These are phyloP conservation scores for Litchi chinensis DNA, from an alignment of 345 rosid species.

Conservation along the genomic window DNA sequence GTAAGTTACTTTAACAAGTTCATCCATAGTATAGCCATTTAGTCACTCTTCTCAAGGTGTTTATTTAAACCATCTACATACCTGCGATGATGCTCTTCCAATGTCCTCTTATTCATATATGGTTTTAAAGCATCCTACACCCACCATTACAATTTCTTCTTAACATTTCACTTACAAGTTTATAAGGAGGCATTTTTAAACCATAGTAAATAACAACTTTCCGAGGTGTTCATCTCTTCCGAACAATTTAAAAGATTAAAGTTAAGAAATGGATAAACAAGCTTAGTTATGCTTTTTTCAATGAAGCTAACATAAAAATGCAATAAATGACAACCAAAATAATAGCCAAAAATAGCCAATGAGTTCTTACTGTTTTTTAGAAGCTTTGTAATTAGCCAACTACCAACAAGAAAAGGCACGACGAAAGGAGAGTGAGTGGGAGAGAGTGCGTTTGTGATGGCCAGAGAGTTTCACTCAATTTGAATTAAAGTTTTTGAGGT, in stretches of 20 bases:
- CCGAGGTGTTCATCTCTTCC: slow-evolving; percentile 32
- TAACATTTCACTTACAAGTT: slow-evolving; percentile 54
- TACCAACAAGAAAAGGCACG: too few species aligned
- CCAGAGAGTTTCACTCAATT: too few species aligned
- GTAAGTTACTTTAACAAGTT: slow-evolving; percentile 77
- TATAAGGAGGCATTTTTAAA: slow-evolving; percentile 81
- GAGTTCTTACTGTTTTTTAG: too few species aligned
- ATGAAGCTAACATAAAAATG: background rate
- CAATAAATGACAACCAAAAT: too few species aligned
- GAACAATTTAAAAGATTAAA: slow-evolving; percentile 2
- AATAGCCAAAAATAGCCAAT: too few species aligned
- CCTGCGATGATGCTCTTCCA: slow-evolving; percentile 72
- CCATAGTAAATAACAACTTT: slow-evolving; percentile 67
- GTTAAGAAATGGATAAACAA: background rate
- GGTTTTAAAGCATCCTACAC: slow-evolving; percentile 89
- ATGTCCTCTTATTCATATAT: slow-evolving; percentile 66
- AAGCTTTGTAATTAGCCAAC: too few species aligned
- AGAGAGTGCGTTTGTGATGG: too few species aligned
- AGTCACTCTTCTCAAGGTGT: slow-evolving; percentile 64
- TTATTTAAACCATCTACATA: slow-evolving; percentile 74
- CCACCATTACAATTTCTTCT: background rate
- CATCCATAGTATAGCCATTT: slow-evolving; percentile 84
- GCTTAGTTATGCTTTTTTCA: too few species aligned
- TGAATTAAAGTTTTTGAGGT: too few species aligned
- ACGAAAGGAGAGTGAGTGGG: too few species aligned